phyloP scores from a whole-genome alignment of 352 stramenopile species.

The Peronospora belbahrii region DNA sequence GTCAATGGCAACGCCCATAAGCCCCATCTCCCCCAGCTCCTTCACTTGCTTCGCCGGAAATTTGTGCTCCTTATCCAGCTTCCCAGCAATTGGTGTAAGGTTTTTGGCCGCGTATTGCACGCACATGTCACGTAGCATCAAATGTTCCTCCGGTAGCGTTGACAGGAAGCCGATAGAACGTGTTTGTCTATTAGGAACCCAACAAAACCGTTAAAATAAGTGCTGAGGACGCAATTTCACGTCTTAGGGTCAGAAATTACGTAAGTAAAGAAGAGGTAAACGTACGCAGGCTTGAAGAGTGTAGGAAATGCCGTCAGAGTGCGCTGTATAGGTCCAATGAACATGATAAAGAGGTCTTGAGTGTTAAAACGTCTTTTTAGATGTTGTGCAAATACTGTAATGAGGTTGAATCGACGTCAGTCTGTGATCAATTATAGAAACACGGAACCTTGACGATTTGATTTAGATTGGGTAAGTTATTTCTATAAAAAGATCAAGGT shows the following conservation, averaged over 20 bases:
- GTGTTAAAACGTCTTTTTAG: not conserved
- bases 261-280: not conserved
- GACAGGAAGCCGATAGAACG: conserved; percentile 55
- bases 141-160: conserved; percentile 89
- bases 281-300: conserved; percentile 24
- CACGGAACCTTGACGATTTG: too few relatives aligned
- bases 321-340: conserved; percentile 36
- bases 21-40: conserved; percentile 88
- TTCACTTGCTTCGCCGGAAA: conserved; percentile 81
- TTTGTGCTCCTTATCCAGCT: conserved; percentile 85
- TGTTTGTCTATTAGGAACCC: conserved; percentile 12
- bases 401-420: conserved; percentile 18
- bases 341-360: conserved; percentile 24
- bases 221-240: not conserved
- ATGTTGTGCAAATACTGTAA: conserved; percentile 8
- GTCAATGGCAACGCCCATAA: conserved; percentile 93
- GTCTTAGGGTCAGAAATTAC: not conserved
- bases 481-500: not conserved
- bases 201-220: conserved; percentile 4
- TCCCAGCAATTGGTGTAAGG: conserved; percentile 83
- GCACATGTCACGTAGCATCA: conserved; percentile 96
- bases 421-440: too few relatives aligned
- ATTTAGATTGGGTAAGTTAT: too few relatives aligned
- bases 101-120: conserved; percentile 93
- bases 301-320: conserved; percentile 8